Evolutionary conservation across 2,329 filamentous ascomycete species (phyloP), one percentile per base, ranked within the genome.

Genomic region (Diaporthe amygdali): DNA sequence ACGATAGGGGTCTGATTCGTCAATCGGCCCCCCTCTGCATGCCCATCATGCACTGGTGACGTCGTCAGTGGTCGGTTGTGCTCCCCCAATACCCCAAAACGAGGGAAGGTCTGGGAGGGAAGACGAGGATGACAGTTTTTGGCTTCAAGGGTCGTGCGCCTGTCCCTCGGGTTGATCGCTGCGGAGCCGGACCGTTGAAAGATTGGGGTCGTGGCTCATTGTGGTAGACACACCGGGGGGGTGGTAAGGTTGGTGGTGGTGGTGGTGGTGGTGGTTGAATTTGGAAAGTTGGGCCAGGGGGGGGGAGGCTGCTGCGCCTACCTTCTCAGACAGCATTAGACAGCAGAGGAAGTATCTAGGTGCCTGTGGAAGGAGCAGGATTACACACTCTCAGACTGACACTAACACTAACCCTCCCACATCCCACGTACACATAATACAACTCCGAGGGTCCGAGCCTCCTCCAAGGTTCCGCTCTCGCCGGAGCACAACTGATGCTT

Each of bases 1-100:
- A 22, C 56, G 39, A 63, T 63, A 39, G 56, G 39, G 17, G 27
- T 63, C 41, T 63, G 56, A 63, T 63, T 63, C 56, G 56, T 63
- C 56, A 63, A 63, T 63, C 56, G 5, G 27, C 6, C 25, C 39
- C 39, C 17, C 41, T 63, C 39, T 47, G 56, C 41, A 12, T 47
- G 56, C 25, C 56, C 56, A 63, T 63, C 56, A 63, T 63, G 56
- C 56, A 63, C 39, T 46, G 56, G 37, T 63, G 56, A 63, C 56
- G 56, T 63, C 56, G 56, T 20, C 56, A 6, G 5, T 63, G 56
- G 56, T 32, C 10, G 56, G 27, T 6, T 34, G 56, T 52, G 17
- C 27, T 15, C 10, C 56, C 39, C 56, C 39, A 46, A 47, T 47
- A 47, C 56, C 56, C 56, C 56, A 63, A 63, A 63, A 46, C 20